Base-by-base conservation (phyloP, 495 filamentous ascomycete species). In the Penicillium canariense region DNA sequence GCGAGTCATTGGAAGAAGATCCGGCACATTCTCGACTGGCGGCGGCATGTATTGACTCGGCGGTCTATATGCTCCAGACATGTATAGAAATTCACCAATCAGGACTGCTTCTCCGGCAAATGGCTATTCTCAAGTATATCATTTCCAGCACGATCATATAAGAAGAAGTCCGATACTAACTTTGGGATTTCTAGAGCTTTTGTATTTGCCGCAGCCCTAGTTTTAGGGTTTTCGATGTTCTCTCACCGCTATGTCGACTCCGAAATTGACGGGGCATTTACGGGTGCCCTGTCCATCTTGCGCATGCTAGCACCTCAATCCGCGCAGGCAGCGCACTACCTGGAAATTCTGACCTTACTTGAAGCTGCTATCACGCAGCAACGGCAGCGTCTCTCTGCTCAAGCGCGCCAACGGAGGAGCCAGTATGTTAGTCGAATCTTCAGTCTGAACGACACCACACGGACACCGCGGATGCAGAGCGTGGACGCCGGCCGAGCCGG, bases 161-260 rank as follows among this genome's bases (percentile, higher is more conserved):
- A 17, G 3, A 23, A 22, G 7, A 27, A 12, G 38, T 42, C 1
- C 5, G 18, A 12, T 4, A 38, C 53, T 63, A 30, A 69, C 56
- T 26, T 18, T 15, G 43, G n/a, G 39, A 31, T 10, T 3, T n/a
- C 11, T 31, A 75, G 72, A 47, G 73, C 73, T 5, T 71, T 73
- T 44, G 56, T 74, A 0, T 76, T 76, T 45, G 73, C 73, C 1
- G 71, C 73, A 36, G 73, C 67, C 1, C 50, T 76, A n/a, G 68
- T 74, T 1, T 60, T 74, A 5, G 73, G 73, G 27, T 76, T 75
- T 42, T 75, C 73, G 2, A 68, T 76, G 59, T 75, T 76, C 48
- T 67, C 68, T 5, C 64, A 71, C 26, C 66, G 67, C 27, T 65
- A 68, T 25, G 45, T 67, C 0, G 67, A 72, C 36, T 35, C 68